Percentiles rank a stretch among this genome's conserved stretches.
Conservation (phyloP, 106 monocot genomes). For the Alisma plantagoaquatica region DNA sequence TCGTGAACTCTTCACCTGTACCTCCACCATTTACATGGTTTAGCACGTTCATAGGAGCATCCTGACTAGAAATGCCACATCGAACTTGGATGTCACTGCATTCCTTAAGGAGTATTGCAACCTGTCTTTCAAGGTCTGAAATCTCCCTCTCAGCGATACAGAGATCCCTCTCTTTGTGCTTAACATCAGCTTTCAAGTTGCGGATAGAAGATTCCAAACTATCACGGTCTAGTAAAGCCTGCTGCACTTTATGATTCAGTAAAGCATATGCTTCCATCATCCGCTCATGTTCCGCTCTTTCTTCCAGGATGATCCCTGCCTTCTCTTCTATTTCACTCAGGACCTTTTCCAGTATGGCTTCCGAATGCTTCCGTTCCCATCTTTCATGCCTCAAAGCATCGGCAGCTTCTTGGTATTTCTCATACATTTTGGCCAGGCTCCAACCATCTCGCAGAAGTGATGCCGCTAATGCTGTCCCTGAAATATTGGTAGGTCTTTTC, state of each 20-base stretch:
- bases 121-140: constrained; percentile 84
- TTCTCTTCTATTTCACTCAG: constrained; percentile 86
- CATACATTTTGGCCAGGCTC: constrained; percentile 99
- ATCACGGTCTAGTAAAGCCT: constrained; percentile 56
- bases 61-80: constrained; percentile 34
- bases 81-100: constrained; percentile 94
- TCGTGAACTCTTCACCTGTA: neutral
- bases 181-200: constrained; percentile 68
- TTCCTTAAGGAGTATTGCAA: constrained; percentile 89
- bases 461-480: constrained; percentile 95
- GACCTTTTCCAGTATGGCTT: constrained; percentile 76
- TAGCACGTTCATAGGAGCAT: neutral
- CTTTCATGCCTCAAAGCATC: constrained; percentile 89
- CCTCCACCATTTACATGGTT: constrained; percentile 2
- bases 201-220: constrained; percentile 48
- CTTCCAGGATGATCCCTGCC: constrained; percentile 77
- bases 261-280: constrained; percentile 70
- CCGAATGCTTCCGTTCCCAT: constrained; percentile 66
- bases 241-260: constrained; percentile 79
- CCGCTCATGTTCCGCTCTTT: constrained; percentile 88
- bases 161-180: constrained; percentile 54
- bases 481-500: constrained; percentile 48
- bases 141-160: constrained; percentile 63
- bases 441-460: constrained; percentile 94
- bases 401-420: constrained; percentile 94